Base-by-base conservation (phyloP, 306 rosid species). In the Prunus mira region DNA sequence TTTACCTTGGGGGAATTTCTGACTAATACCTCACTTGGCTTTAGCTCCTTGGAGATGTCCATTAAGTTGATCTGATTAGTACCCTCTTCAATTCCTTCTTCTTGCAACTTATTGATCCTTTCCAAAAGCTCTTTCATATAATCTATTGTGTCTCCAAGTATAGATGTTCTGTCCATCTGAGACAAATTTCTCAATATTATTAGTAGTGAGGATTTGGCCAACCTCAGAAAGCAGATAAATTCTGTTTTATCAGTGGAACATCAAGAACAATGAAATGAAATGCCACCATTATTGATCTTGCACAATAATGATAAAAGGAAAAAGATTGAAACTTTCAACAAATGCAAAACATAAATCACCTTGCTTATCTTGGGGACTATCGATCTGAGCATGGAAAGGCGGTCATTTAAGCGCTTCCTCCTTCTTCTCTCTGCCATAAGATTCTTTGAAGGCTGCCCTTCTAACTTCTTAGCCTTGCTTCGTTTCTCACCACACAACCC, bases 161-260 rank as follows among this genome's bases (percentile, higher is more conserved):
- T 95, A 67, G 98, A 92, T 32, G 98, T 90, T 82, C 98, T 95
- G 88, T 95, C 97, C 98, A 95, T 95, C 98, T 95, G 34, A 11
- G 18, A 14, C 65, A 60, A 56, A 60, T 13, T 25, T 25, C 19
- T 13, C 38, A 63, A 60, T 11, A 25, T 4, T 52, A 15, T 17
- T 63, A 30, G 22, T 15, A 28, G 67, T 9, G 22, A 15, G 22
- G n/a, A 63, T 27, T 63, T 63, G 67, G 22, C 20, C 65, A 58
- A 27, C 32, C 15, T 58, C 32, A 58, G 65, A 24, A 52, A 28
- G 11, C 67, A 79, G 58, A 19, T 22, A 38, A 52, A 54, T 57
- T 46, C 55, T 28, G 9, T 6, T 34, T 6, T 1, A 34, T 41
- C 5, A 66, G 19, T 18, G 83, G 28, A 62, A 62, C 67, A 62